Conservation (phyloP, 192 early-diverging fungal genomes). For the Mortierella claussenii region DNA sequence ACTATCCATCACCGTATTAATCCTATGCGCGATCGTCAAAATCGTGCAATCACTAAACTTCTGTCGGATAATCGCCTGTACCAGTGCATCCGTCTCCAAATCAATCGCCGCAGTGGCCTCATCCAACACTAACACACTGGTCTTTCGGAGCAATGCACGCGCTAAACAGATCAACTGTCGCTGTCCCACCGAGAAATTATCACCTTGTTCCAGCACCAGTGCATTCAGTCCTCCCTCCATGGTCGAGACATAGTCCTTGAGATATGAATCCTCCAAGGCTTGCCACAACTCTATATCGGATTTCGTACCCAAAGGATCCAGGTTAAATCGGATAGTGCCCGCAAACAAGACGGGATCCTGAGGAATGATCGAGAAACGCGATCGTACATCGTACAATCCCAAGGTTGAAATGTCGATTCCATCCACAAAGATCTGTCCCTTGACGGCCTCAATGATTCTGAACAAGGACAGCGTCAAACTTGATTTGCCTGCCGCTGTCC, state of each 20-base stretch:
- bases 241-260: constrained; percentile 70
- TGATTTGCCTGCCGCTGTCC: constrained; percentile 63
- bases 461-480: constrained; percentile 63
- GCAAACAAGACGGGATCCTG: constrained; percentile 80
- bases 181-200: constrained; percentile 88
- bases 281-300: constrained; percentile 73
- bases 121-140: constrained; percentile 58
- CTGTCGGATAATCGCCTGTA: constrained; percentile 86
- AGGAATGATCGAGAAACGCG: constrained; percentile 81
- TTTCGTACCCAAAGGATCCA: constrained; percentile 64
- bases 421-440: constrained; percentile 66
- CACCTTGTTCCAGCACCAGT: constrained; percentile 79
- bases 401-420: constrained; percentile 58
- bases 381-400: constrained; percentile 68
- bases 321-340: constrained; percentile 66
- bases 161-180: constrained; percentile 78
- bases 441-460: constrained; percentile 60
- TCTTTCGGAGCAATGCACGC: constrained; percentile 73
- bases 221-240: constrained; percentile 77
- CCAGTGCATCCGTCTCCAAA: constrained; percentile 83
- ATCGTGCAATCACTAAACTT: constrained; percentile 82
- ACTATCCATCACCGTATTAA: constrained; percentile 86
- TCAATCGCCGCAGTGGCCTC: constrained; percentile 76
- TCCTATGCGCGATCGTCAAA: constrained; percentile 90
- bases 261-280: constrained; percentile 71